These are phyloP conservation scores for Hamigera avellanea DNA, from an alignment of 495 filamentous ascomycete genomes.

Conservation along the genomic window DNA sequence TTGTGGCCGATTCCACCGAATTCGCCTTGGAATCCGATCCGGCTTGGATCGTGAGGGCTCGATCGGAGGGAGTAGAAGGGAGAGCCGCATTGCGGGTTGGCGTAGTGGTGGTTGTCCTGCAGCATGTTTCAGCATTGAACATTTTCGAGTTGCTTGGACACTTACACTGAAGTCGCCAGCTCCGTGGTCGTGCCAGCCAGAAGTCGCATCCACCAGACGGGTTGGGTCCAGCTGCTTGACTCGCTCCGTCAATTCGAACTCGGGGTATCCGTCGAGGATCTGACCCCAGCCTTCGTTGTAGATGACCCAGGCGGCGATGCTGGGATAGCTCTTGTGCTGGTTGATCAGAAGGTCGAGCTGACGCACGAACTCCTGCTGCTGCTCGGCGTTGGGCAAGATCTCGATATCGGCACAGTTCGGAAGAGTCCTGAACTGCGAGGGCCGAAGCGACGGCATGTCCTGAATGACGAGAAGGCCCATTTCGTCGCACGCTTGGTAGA, in stretches of 20 bases:
- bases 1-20: slow-evolving; percentile 56
- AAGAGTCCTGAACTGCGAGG: slow-evolving; percentile 29
- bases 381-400: too few species aligned
- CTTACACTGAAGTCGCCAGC: slow-evolving; percentile 44
- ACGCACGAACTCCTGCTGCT: slow-evolving; percentile 49
- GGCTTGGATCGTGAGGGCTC: too few species aligned
- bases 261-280: slow-evolving; percentile 33
- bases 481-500: slow-evolving; percentile 53
- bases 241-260: slow-evolving; percentile 40
- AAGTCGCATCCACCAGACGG: slow-evolving; percentile 45
- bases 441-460: slow-evolving; percentile 53
- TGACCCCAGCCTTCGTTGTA: slow-evolving; percentile 70
- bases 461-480: slow-evolving; percentile 54
- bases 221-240: slow-evolving; percentile 48
- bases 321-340: slow-evolving; percentile 51
- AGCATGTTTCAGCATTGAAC: slow-evolving; percentile 1
- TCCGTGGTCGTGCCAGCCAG: slow-evolving; percentile 51
- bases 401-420: neutral
- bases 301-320: slow-evolving; percentile 47
- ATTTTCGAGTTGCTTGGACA: neutral
- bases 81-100: too few species aligned
- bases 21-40: slow-evolving; percentile 58
- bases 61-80: too few species aligned
- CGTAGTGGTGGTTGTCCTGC: slow-evolving; percentile 60
- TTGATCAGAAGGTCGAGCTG: slow-evolving; percentile 49